These are phyloP conservation scores for Aegilops sharonensis DNA, from an alignment of 176 grass and related monocot genomes.

Conservation along the genomic window DNA sequence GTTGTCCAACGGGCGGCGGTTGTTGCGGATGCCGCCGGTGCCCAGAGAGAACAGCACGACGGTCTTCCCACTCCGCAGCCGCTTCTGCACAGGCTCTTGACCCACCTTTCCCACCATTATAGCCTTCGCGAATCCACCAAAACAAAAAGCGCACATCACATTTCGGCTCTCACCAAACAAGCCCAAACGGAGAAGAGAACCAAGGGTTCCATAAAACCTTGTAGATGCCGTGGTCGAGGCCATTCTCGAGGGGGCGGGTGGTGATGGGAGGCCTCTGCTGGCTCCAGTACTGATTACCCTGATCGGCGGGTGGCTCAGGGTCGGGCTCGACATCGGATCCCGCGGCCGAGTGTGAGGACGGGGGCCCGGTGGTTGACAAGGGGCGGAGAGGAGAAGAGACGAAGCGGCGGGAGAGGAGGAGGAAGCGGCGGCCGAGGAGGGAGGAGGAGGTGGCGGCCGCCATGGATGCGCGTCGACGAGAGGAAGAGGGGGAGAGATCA, in stretches of 20 bases:
- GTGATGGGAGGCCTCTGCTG: conserved; percentile 24
- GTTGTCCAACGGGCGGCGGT: conserved; percentile 69
- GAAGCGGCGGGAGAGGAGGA: conserved; percentile 31
- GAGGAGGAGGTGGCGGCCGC: conserved; percentile 36
- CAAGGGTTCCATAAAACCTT: conserved; percentile 44
- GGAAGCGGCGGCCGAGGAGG: conserved; percentile 40
- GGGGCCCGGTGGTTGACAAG: conserved; percentile 29
- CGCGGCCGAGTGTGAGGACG: conserved; percentile 24
- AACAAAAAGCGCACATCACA: background rate
- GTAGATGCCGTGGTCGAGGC: conserved; percentile 79
- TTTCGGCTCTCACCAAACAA: background rate
- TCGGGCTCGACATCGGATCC: conserved; percentile 30
- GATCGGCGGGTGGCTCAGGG: background rate
- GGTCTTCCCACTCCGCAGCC: conserved; percentile 49
- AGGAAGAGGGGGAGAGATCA: background rate
- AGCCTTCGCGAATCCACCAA: conserved; percentile 44
- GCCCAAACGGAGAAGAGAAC: background rate
- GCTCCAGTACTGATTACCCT: background rate
- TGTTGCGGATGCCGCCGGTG: conserved; percentile 94
- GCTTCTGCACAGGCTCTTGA: conserved; percentile 68
- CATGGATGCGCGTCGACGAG: conserved; percentile 34
- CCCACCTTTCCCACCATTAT: conserved; percentile 87
- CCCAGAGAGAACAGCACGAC: conserved; percentile 81
- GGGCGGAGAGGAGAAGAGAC: conserved; percentile 3
- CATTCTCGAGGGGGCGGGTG: conserved; percentile 72